Base-by-base conservation (phyloP, 1,284 basidiomycete species). In the Kalmanozyma brasiliensis region DNA sequence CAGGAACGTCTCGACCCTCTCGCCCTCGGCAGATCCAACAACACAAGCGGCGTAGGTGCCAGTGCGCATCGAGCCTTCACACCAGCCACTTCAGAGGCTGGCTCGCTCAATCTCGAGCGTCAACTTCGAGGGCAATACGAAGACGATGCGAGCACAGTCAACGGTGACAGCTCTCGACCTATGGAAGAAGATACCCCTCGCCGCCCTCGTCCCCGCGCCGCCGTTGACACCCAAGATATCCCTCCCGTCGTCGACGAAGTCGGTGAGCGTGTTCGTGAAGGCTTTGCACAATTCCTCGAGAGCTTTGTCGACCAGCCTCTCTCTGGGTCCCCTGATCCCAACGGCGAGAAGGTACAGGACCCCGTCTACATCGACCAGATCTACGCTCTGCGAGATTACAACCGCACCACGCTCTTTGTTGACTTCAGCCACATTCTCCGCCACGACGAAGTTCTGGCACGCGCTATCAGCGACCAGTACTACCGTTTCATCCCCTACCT, bases 321-420 rank as follows among this genome's bases (percentile, higher is more conserved):
- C 62, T 57, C 57, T 1, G 87, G 86, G 19, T 87, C 87, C 34
- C 85, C 85, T 1, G 84, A 85, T 0, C 83, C 84, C 46, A 66
- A 81, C 44, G 74, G 79, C 14, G 74, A 81, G 35, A 64, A 65
- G 90, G 77, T 65, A 20, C 66, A 69, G 32, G 57, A 73, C 26
- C 85, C 89, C 46, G 86, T 90, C 67, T 97, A 98, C 82, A 86
- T 98, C 70, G 89, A 92, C 59, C 94, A 96, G 84, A 91, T 98
- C 76, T 89, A 91, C 79, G 90, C 89, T 32, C 92, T 98, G 91
- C 89, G 91, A 63, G 91, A 95, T 81, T 93, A 91, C 81, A 90
- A 94, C 80, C 86, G 95, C 49, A 93, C 93, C 2, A 98, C 95
- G 0, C 89, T 99, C 75, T 98, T 96, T 79, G 91, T 98, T 82